phyloP scores from a whole-genome alignment of 139 green algal species.

The Diplosphaera chodatii region DNA sequence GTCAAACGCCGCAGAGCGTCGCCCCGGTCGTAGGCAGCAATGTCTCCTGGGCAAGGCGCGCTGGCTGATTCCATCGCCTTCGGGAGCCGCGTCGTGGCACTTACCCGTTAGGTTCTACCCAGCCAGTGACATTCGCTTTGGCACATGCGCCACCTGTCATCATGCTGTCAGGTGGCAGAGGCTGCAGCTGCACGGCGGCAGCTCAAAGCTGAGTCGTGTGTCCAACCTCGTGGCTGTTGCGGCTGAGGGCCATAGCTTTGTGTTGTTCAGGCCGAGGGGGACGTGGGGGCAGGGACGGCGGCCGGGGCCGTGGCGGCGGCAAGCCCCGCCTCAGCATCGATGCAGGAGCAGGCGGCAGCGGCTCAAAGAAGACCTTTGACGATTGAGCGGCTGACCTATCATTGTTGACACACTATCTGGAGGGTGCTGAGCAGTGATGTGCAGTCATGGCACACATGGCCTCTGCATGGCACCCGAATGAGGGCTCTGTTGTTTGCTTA shows the following conservation, averaged over 20 bases:
- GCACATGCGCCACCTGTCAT: too few species aligned
- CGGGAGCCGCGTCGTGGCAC: constrained; percentile 32
- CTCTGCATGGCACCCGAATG: too few species aligned
- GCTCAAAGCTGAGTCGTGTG: too few species aligned
- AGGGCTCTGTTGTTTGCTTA: too few species aligned
- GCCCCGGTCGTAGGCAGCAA: constrained; percentile 19
- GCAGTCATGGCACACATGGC: too few species aligned
- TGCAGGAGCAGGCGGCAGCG: constrained; percentile 18
- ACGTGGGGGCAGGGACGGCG: constrained; percentile 25
- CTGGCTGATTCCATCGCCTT: constrained; percentile 45
- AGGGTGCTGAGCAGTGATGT: too few species aligned
- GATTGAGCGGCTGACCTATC: constrained; percentile 11
- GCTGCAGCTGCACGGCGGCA: too few species aligned
- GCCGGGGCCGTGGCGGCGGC: constrained; percentile 10
- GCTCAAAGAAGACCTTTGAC: constrained; percentile 50
- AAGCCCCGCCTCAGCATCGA: constrained; percentile 44
- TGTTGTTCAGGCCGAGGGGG: constrained; percentile 20
- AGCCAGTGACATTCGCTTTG: constrained; percentile 34
- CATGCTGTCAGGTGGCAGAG: too few species aligned
- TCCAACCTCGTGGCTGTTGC: too few species aligned
- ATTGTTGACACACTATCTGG: too few species aligned
- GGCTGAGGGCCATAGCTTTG: too few species aligned
- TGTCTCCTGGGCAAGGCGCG: constrained; percentile 12
- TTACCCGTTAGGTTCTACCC: constrained; percentile 42
- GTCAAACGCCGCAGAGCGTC: constrained; percentile 29